These are phyloP conservation scores for Theileria sp. DNA, from an alignment of 169 alveolate genomes.

Conservation along the genomic window DNA sequence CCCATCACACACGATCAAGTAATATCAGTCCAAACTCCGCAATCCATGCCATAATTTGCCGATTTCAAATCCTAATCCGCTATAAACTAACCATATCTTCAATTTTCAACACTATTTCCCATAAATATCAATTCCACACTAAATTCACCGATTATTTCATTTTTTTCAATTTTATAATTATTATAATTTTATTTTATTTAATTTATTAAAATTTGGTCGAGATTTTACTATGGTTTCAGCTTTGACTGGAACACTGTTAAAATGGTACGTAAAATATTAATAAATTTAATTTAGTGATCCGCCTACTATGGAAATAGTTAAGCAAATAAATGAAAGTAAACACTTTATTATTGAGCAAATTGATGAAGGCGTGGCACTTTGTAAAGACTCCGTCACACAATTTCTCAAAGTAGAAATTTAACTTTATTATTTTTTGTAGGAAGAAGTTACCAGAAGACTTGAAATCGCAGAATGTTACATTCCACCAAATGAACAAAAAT, in stretches of 20 bases:
- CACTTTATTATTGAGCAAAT: slow-evolving; percentile 77
- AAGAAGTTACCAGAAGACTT: slow-evolving; percentile 42
- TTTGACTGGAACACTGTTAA: slow-evolving; percentile 33
- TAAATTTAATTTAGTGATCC: slow-evolving; percentile 57
- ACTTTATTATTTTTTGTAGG: slow-evolving; percentile 47
- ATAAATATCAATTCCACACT: neutral
- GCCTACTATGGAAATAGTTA: slow-evolving; percentile 78
- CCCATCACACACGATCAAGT: slow-evolving; percentile 86
- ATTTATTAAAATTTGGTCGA: neutral
- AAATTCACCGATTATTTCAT: neutral
- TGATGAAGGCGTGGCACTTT: slow-evolving; percentile 76
- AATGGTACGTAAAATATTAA: slow-evolving; percentile 25
- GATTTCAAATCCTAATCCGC: neutral
- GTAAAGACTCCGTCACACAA: slow-evolving; percentile 72
- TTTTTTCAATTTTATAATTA: too few relatives aligned
- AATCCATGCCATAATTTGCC: neutral
- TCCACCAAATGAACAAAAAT: slow-evolving; percentile 15
- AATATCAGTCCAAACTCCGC: neutral
- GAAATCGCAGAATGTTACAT: slow-evolving; percentile 53
- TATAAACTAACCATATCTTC: neutral
- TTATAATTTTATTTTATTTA: neutral
- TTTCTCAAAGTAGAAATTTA: slow-evolving; percentile 55
- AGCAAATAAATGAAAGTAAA: slow-evolving; percentile 70
- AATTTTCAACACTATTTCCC: neutral
- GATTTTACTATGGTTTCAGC: slow-evolving; percentile 41